phyloP scores from a whole-genome alignment of 1,284 basidiomycete species.

The Apiotrichum brassicae region DNA sequence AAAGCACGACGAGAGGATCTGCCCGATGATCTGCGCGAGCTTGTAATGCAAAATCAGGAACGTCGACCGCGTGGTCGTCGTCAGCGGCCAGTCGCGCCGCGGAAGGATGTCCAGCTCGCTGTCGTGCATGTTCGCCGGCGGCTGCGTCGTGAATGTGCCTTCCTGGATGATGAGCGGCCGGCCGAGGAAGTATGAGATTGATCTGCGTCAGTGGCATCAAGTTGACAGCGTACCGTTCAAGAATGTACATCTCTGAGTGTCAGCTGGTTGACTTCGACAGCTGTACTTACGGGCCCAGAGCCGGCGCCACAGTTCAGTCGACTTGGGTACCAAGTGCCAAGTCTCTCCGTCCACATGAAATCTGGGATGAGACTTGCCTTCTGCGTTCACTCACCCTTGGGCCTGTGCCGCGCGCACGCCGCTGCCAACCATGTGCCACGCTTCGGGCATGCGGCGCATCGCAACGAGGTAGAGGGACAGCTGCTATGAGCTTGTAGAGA shows the following conservation, averaged over 20 bases:
- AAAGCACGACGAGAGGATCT: constrained; percentile 25
- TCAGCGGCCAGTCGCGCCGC: constrained; percentile 16
- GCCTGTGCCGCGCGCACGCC: constrained; percentile 27
- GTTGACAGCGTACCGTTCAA: constrained; percentile 21
- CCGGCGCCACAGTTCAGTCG: constrained; percentile 29
- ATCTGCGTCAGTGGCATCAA: constrained; percentile 10
- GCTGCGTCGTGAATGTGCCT: constrained; percentile 20
- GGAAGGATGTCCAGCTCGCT: constrained; percentile 17
- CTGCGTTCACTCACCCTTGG: constrained; percentile 22
- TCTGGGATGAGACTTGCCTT: constrained; percentile 7
- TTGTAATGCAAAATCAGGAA: constrained; percentile 31
- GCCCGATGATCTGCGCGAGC: constrained; percentile 28
- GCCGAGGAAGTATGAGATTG: constrained; percentile 32
- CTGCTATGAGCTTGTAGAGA: constrained; percentile 14
- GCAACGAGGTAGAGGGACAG: constrained; percentile 26
- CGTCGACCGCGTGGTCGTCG: constrained; percentile 24
- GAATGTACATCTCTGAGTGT: constrained; percentile 25
- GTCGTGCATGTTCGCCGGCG: constrained; percentile 27
- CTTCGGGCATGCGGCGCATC: constrained; percentile 27
- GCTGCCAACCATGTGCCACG: constrained; percentile 29
- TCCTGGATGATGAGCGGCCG: constrained; percentile 32
- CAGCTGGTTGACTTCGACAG: background rate
- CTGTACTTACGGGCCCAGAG: constrained; percentile 32
- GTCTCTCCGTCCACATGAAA: constrained; percentile 31
- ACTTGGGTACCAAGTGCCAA: constrained; percentile 25